A percentile compares a stretch with the other conserved stretches of the same genome.
These are phyloP conservation scores for Cryphonectria nitschkei DNA, from an alignment of 2,329 filamentous ascomycete species.

Conservation along the genomic window DNA sequence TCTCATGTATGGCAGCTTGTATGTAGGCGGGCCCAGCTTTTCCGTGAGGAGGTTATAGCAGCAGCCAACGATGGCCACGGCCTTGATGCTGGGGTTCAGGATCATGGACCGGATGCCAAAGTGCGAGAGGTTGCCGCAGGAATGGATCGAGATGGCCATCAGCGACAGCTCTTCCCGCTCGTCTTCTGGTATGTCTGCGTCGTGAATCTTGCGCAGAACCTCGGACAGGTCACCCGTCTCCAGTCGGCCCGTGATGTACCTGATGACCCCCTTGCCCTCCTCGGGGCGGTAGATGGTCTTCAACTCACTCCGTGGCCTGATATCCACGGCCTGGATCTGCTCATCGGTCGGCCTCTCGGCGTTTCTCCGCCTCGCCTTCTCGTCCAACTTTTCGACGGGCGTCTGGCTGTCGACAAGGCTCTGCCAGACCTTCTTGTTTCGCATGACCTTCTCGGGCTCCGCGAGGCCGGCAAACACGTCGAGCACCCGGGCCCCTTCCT, in stretches of 20 bases:
- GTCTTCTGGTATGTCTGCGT: conserved; percentile 40
- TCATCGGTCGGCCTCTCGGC: conserved; percentile 38
- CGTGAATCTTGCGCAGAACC: conserved; percentile 66
- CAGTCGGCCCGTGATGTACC: conserved; percentile 76
- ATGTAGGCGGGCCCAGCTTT: conserved; percentile 81
- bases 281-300: conserved; percentile 57
- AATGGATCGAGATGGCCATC: conserved; percentile 94
- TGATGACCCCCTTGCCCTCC: conserved; percentile 70
- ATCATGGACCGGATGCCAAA: conserved; percentile 86
- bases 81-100: conserved; percentile 80
- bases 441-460: conserved; percentile 71
- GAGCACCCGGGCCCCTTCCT: conserved; percentile 79
- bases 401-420: conserved; percentile 50
- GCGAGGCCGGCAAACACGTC: conserved; percentile 82
- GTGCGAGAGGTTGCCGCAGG: conserved; percentile 96
- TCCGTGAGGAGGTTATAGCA: conserved; percentile 98
- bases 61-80: conserved; percentile 95
- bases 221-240: conserved; percentile 72
- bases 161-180: conserved; percentile 53
- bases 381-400: conserved; percentile 46
- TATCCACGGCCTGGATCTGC: conserved; percentile 45
- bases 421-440: conserved; percentile 81
- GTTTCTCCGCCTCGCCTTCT: conserved; percentile 43
- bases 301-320: conserved; percentile 55
- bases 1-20: conserved; percentile 79